Evolutionary conservation across 495 filamentous ascomycete species (phyloP), one percentile per base, ranked within the genome.

Genomic region (Tuber aestivum): DNA sequence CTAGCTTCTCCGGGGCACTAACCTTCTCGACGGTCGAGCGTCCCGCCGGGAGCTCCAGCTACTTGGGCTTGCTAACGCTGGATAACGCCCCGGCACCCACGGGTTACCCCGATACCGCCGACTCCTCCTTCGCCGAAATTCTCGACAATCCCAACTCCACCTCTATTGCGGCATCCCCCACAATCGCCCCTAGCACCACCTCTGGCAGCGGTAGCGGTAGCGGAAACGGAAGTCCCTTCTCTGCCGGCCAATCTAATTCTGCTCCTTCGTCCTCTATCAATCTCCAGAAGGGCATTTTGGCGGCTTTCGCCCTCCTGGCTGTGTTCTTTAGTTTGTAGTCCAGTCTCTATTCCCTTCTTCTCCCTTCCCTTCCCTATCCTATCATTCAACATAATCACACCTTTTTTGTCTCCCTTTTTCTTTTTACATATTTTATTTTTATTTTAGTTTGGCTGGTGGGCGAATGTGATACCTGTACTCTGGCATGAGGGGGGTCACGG

Each of bases 1-100:
- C 56, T 65, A 65, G 56, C 27, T 41, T 72, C 40, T 78, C 78
- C 35, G 76, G 78, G 3, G 65, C 74, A 23, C 37, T 79, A 72
- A 79, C 78, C 1, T 72, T 79, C 61, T 61, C 74, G 32, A 42
- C n/a, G n/a, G n/a, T 32, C 4, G n/a, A 65, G 27, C 56, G 56
- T 5, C 56, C 3, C n/a, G 0, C 56, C 23, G n/a, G 56, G n/a
- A 32, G 56, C n/a, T 32, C 27, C 27, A n/a, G 56, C 27, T 12
- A 16, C 2, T 2, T 1, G n/a, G 56, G 10, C 4, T 32, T 65
- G n/a, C 14, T 65, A 65, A 65, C 56, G 27, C 27, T 65, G n/a
- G 56, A 65, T 32, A 65, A 65, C 56, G 10, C 56, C 3, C 56
- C 56, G 6, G n/a, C n/a, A 1, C 56, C 56, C 56, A 65, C 56